phyloP scores from a whole-genome alignment of 1,284 basidiomycete species.

The Sporisorium scitamineum region DNA sequence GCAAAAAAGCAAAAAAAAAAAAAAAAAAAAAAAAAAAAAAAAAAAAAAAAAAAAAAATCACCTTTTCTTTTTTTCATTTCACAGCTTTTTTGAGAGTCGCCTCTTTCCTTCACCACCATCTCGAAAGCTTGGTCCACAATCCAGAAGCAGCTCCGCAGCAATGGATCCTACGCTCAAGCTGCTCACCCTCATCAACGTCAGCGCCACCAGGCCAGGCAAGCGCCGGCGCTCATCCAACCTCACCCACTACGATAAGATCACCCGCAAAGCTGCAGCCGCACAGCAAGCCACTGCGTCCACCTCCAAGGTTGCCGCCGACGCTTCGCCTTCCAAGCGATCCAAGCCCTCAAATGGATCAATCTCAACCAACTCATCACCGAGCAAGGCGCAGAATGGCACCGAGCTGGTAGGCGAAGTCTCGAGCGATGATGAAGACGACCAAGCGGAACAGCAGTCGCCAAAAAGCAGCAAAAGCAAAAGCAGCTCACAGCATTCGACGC shows the following conservation, averaged over 20 bases:
- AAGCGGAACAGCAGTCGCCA: not conserved
- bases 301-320: conserved; percentile 14
- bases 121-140: not conserved
- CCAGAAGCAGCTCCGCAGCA: not conserved
- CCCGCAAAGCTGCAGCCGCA: conserved; percentile 32
- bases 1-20: not conserved
- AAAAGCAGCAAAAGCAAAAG: conserved; percentile 27
- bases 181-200: conserved; percentile 92
- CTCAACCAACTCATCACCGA: not conserved
- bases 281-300: conserved; percentile 45
- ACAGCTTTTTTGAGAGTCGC: not conserved
- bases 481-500: conserved; percentile 46
- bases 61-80: not conserved
- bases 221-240: conserved; percentile 70
- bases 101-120: conserved; percentile 6
- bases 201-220: conserved; percentile 74
- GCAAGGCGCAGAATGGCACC: conserved; percentile 9
- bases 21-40: not conserved
- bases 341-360: conserved; percentile 1
- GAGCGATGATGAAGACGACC: conserved; percentile 33
- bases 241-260: conserved; percentile 46
- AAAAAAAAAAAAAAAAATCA: too few relatives aligned
- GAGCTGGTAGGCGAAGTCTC: conserved; percentile 42
- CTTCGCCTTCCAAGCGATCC: conserved; percentile 30
- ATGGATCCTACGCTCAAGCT: conserved; percentile 72